Evolutionary conservation across 2,329 filamentous ascomycete genomes (phyloP), one percentile per base, ranked within the genome.

Genomic region (Sarocladiaceae sp.): DNA sequence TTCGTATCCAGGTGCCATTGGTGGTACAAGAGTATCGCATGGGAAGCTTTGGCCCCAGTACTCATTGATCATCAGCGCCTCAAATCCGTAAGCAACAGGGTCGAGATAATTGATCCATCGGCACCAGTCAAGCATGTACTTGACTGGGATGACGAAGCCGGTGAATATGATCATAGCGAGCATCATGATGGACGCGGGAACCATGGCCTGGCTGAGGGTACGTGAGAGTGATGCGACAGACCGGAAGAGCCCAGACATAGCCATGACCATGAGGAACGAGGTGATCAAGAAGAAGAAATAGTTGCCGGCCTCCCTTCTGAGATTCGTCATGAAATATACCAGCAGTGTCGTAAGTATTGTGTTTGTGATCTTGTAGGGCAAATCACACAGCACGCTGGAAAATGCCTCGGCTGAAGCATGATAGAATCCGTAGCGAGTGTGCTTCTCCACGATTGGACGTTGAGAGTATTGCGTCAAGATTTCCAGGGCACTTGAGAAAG

Each of bases 71-170:
- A 84, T 82, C 22, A 86, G 68, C 0, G 75, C 71, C 56, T 87
- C 83, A 57, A 87, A 88, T 0, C 75, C 80, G 55, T 87, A 87
- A 0, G 76, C 77, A 7, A 87, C 75, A 2, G 82, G 82, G 53
- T 86, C 77, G 44, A 86, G 67, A 57, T 84, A 85, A 54, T 79
- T 81, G 54, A 87, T 83, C 84, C 84, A 87, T 33, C 79, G 69
- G 35, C 79, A 79, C 82, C 84, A 88, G 1, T 75, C 79, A 12
- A 79, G 71, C 80, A 82, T 87, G 63, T 66, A 64, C 3, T 59
- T 52, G 0, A 60, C 59, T 1, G 62, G 64, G 18, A 73, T 71
- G 10, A 71, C 63, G 54, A 83, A 78, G 56, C 75, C 79, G 1
- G 79, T 81, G 55, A 67, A 65, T 0, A 57, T 64, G 0, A 64